These are phyloP conservation scores for Magnolia kwangsiensis DNA, from an alignment of 164 flowering plant genomes.

Conservation along the genomic window DNA sequence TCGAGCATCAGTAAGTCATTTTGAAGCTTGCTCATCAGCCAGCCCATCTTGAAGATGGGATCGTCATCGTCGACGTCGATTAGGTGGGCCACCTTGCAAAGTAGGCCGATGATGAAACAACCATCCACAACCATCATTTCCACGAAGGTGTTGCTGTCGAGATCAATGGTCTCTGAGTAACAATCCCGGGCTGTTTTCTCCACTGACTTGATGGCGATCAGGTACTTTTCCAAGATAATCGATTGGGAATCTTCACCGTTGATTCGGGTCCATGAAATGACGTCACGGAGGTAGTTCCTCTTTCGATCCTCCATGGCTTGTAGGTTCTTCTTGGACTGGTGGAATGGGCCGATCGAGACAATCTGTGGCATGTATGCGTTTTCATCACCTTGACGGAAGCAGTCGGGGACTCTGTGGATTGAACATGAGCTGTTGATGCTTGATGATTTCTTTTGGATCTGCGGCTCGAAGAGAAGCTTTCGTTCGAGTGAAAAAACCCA, in stretches of 20 bases:
- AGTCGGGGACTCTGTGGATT: not conserved
- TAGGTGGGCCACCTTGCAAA: not conserved
- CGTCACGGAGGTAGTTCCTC: not conserved
- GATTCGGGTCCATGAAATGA: not conserved
- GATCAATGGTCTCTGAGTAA: not conserved
- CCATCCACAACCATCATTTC: constrained; percentile 1
- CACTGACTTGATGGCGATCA: not conserved
- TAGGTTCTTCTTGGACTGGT: not conserved
- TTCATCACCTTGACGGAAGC: not conserved
- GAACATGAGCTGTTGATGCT: not conserved
- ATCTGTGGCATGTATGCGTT: not conserved
- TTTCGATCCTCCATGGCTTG: not conserved
- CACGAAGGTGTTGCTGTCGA: not conserved
- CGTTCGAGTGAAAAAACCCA: not conserved
- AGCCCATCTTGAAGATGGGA: not conserved
- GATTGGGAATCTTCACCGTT: not conserved
- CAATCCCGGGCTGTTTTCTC: not conserved
- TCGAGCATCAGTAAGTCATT: constrained; percentile 7
- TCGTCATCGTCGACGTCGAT: not conserved
- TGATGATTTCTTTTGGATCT: not conserved
- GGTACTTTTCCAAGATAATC: not conserved
- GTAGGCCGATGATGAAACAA: not conserved
- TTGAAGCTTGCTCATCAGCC: not conserved
- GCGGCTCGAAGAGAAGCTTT: not conserved
- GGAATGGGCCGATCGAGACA: not conserved